Evolutionary conservation across 1,139 yeast species (phyloP).

Genomic region (Saccharomyces hybrid): DNA sequence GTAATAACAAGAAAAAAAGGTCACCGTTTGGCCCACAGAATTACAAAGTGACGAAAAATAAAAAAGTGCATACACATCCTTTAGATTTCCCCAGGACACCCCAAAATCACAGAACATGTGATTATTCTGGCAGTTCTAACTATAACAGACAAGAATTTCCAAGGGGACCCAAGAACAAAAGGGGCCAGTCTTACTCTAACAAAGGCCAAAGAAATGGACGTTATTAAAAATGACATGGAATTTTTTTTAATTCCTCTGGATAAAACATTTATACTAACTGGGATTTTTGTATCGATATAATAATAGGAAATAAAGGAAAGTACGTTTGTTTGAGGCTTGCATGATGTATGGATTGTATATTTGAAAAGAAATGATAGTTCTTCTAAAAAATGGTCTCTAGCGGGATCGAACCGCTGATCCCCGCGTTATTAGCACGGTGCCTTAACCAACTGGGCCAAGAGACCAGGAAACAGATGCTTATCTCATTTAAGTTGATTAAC

Average conservation of each 20-base stretch:
- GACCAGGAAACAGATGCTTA: slow-evolving; percentile 10
- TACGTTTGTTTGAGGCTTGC: not conserved
- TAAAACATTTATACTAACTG: not conserved
- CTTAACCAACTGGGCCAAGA: slow-evolving; percentile 32
- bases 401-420: slow-evolving; percentile 32
- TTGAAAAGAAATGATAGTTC: too few species aligned
- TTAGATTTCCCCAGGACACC: slow-evolving; percentile 2
- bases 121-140: not conserved
- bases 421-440: slow-evolving; percentile 32
- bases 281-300: not conserved
- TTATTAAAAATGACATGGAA: not conserved
- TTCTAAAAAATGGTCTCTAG: slow-evolving; percentile 18
- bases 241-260: not conserved
- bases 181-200: not conserved
- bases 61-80: slow-evolving; percentile 10
- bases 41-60: slow-evolving; percentile 8
- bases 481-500: not conserved
- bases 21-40: slow-evolving; percentile 14
- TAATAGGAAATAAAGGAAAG: not conserved
- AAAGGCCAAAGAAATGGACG: not conserved
- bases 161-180: not conserved
- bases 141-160: not conserved
- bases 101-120: not conserved
- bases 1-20: slow-evolving; percentile 10
- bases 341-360: not conserved